A percentile compares a stretch with the other conserved stretches of the same genome.
Evolutionary conservation across 257 asterid species (phyloP).

Genomic region (Solanum habrochaites): DNA sequence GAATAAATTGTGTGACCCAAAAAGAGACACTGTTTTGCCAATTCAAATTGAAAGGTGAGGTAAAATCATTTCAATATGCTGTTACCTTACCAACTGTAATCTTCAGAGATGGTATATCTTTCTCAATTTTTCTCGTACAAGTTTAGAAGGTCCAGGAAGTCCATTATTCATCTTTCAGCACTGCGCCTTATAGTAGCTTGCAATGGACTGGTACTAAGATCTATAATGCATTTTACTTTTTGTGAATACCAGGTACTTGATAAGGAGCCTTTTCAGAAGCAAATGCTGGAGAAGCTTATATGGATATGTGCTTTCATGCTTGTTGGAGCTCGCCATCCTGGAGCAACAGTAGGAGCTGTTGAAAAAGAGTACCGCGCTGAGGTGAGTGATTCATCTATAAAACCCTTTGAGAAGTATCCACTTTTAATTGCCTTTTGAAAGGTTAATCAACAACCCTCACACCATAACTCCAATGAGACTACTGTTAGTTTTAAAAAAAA

Average conservation of each 20-base stretch:
- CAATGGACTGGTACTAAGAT: background rate
- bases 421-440: background rate
- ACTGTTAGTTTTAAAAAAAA: too few relatives aligned
- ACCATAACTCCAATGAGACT: background rate
- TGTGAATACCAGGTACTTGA: conserved; percentile 55
- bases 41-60: background rate
- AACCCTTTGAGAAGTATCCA: background rate
- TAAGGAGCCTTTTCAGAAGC: conserved; percentile 76
- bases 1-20: background rate
- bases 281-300: conserved; percentile 94
- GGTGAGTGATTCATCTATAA: conserved; percentile 23
- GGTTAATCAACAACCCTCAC: background rate
- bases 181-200: background rate
- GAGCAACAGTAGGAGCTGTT: conserved; percentile 86
- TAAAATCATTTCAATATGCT: background rate
- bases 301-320: conserved; percentile 99
- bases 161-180: background rate
- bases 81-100: background rate
- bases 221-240: background rate
- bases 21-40: background rate
- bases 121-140: background rate
- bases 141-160: background rate
- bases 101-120: background rate
- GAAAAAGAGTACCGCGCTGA: conserved; percentile 83
- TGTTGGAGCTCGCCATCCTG: conserved; percentile 96